Evolutionary conservation across 257 asterid genomes (phyloP), one percentile per base, ranked within the genome.

Genomic region (Rhazya stricta): DNA sequence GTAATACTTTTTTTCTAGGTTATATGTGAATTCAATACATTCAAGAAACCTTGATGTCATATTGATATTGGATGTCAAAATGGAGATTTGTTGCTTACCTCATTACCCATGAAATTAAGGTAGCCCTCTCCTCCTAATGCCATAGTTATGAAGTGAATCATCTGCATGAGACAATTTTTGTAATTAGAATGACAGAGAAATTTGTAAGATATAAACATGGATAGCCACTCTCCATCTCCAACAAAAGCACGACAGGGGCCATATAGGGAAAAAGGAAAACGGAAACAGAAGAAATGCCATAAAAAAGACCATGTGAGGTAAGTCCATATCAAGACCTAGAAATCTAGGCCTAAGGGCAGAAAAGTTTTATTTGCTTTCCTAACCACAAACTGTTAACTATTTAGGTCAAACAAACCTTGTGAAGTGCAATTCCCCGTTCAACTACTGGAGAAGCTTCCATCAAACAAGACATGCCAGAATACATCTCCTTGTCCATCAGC

Each of bases 31-130:
- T 48, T 48, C 19, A 48, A 3, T 48, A 13, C 3, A 48, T 48
- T 48, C 54, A 48, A 10, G 15, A 70, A 25, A 71, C 27, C 23
- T 19, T 30, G 25, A 71, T 12, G 25, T 23, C 6, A 12, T 37
- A 23, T 29, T 54, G 25, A 34, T 15, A 53, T 0, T 61, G 32
- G 72, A 30, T 36, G 65, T 42, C n/a, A 54, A 48, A 39, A 45
- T 30, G 19, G 19, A 54, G 15, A 21, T 42, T 62, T n/a, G 70
- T 25, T 57, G 36, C 79, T 87, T 79, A 92, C 99, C 97, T 94
- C 99, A 63, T 94, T 94, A 79, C 99, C 99, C 99, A 94, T 92
- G 91, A 94, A 94, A 87, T 86, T 90, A 71, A 94, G 96, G 85
- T 94, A 92, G 32, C 98, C 99, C 73, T 91, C 99, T 85, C 99